These are phyloP conservation scores for Ceratobasidium sp. DNA, from an alignment of 1,284 basidiomycete species.

Conservation along the genomic window DNA sequence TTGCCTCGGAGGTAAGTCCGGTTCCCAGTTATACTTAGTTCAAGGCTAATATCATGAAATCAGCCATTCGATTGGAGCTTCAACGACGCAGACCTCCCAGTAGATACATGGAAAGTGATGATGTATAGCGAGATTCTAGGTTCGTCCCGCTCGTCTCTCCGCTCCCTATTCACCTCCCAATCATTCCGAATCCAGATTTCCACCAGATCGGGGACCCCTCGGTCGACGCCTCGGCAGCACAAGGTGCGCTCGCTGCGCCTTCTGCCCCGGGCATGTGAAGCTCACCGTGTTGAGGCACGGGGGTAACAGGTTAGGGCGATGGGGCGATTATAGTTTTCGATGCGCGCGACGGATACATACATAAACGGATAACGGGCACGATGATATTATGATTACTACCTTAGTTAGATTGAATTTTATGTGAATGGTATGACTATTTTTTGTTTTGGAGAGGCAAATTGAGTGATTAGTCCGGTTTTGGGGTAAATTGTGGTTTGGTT, in stretches of 20 bases:
- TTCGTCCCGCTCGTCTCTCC: conserved; percentile 59
- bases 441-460: neutral
- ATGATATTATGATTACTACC: conserved; percentile 26
- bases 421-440: conserved; percentile 27
- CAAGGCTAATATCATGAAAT: neutral
- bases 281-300: neutral
- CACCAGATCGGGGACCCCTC: conserved; percentile 62
- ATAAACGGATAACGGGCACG: neutral
- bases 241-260: conserved; percentile 33
- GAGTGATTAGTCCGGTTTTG: too few species aligned
- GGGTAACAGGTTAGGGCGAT: neutral
- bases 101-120: conserved; percentile 99
- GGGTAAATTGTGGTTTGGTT: neutral
- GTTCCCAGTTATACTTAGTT: neutral
- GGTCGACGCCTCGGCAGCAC: conserved; percentile 27
- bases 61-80: conserved; percentile 98
- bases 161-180: neutral
- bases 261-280: conserved; percentile 16
- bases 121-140: conserved; percentile 97
- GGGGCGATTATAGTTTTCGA: neutral
- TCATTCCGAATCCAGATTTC: conserved; percentile 58
- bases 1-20: conserved; percentile 74
- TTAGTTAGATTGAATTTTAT: conserved; percentile 23
- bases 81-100: conserved; percentile 99
- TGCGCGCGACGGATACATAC: neutral